phyloP scores from a whole-genome alignment of 192 early-diverging fungal species.

The Backusella psychrophila region DNA sequence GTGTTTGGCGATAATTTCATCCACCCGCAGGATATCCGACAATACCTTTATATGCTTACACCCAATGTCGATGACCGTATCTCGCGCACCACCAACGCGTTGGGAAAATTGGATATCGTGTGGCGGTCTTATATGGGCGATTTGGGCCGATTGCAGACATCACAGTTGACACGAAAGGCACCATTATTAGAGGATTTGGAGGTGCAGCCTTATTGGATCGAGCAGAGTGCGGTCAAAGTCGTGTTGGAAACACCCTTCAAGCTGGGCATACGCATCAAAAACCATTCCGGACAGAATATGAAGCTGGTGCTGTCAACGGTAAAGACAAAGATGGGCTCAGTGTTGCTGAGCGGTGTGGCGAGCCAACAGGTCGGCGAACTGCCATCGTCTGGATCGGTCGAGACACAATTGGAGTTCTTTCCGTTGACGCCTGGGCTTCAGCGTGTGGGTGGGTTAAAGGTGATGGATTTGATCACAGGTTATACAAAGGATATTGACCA shows the following conservation, averaged over 20 bases:
- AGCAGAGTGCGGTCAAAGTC: conserved; percentile 27
- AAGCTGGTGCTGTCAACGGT: conserved; percentile 61
- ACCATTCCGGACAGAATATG: conserved; percentile 49
- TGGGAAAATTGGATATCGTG: conserved; percentile 94
- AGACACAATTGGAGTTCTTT: conserved; percentile 77
- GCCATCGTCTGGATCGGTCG: conserved; percentile 51
- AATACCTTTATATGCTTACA: conserved; percentile 86
- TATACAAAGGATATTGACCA: conserved; percentile 77
- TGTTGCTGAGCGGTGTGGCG: conserved; percentile 64
- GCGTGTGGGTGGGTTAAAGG: conserved; percentile 74
- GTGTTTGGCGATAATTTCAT: conserved; percentile 60
- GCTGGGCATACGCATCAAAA: conserved; percentile 58
- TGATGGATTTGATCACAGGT: conserved; percentile 70
- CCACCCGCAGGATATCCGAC: conserved; percentile 79
- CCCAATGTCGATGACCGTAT: conserved; percentile 54
- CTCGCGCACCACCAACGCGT: conserved; percentile 70
- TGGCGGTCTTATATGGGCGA: conserved; percentile 92
- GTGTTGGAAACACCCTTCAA: conserved; percentile 64
- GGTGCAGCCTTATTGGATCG: conserved; percentile 48
- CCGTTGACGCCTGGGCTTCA: conserved; percentile 83
- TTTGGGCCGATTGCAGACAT: conserved; percentile 88
- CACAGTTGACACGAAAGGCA: conserved; percentile 84
- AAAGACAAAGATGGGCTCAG: conserved; percentile 76
- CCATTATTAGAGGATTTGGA: conserved; percentile 71
- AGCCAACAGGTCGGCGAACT: conserved; percentile 63